A percentile compares a stretch with the other conserved stretches of the same genome.
phyloP scores from a whole-genome alignment of 768 basidiomycete species.

The Agaricus subrufescens region DNA sequence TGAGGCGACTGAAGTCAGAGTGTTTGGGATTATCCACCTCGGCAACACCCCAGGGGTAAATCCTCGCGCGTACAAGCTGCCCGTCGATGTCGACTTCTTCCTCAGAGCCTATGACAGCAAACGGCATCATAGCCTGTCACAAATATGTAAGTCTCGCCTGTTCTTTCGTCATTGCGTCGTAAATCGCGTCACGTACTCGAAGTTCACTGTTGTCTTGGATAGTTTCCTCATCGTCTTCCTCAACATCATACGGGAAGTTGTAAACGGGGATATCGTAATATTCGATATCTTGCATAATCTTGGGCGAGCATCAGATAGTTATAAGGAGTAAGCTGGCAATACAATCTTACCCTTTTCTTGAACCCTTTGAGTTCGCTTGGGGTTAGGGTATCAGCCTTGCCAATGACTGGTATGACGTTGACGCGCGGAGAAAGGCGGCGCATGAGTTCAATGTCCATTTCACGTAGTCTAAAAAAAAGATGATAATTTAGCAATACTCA shows the following conservation, averaged over 20 bases:
- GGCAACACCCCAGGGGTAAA: slow-evolving; percentile 98
- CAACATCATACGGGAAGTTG: slow-evolving; percentile 99
- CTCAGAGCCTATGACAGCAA: slow-evolving; percentile 95
- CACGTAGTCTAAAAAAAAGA: slow-evolving; percentile 58
- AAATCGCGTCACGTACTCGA: slow-evolving; percentile 47
- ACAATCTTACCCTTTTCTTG: slow-evolving; percentile 75
- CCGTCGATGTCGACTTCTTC: slow-evolving; percentile 95
- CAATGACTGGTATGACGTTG: slow-evolving; percentile 97
- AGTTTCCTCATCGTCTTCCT: slow-evolving; percentile 99
- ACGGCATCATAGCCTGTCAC: slow-evolving; percentile 83
- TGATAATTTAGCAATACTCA: neutral
- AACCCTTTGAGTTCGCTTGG: slow-evolving; percentile 90
- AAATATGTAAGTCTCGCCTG: neutral
- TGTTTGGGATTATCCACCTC: slow-evolving; percentile 99
- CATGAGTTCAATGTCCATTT: slow-evolving; percentile 99
- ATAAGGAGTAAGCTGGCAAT: neutral
- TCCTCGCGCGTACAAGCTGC: slow-evolving; percentile 84
- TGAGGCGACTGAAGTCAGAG: slow-evolving; percentile 94
- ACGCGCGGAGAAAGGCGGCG: slow-evolving; percentile 95
- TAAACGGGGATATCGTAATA: slow-evolving; percentile 98
- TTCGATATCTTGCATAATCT: slow-evolving; percentile 99
- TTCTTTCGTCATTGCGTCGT: neutral
- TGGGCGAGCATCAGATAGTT: neutral
- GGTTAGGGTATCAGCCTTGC: slow-evolving; percentile 94
- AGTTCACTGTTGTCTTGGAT: slow-evolving; percentile 97